Percentiles rank a stretch among this genome's conserved stretches.
phyloP scores from a whole-genome alignment of 371 early-diverging fungal genomes.

The Mortierella sp. region DNA sequence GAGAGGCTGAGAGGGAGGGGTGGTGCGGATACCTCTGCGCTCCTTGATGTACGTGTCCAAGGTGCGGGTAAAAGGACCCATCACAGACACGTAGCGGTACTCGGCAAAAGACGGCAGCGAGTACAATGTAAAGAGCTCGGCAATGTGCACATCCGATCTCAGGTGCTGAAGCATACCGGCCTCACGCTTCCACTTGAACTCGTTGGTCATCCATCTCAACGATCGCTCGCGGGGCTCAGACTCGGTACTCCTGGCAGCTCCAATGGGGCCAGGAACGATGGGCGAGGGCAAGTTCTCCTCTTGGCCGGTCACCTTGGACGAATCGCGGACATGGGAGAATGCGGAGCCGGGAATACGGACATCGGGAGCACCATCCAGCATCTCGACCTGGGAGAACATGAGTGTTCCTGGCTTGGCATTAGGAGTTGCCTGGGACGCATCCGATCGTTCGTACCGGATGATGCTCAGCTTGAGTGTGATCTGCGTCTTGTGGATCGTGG shows the following conservation, averaged over 20 bases:
- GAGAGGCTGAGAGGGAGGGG: not conserved
- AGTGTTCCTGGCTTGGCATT: constrained; percentile 36
- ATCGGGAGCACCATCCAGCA: constrained; percentile 29
- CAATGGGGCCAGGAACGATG: constrained; percentile 34
- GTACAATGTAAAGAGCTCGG: constrained; percentile 38
- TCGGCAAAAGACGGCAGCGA: constrained; percentile 38
- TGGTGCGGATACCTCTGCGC: constrained; percentile 1
- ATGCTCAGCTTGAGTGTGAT: constrained; percentile 53
- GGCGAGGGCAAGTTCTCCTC: constrained; percentile 31
- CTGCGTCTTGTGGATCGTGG: constrained; percentile 40
- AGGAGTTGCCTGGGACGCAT: constrained; percentile 37
- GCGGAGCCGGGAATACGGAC: constrained; percentile 32
- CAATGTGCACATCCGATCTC: constrained; percentile 37
- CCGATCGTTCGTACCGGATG: constrained; percentile 46
- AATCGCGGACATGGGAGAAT: constrained; percentile 52
- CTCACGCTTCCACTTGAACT: constrained; percentile 54
- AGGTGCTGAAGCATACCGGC: constrained; percentile 54
- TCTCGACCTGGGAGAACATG: constrained; percentile 51
- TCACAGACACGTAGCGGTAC: constrained; percentile 53
- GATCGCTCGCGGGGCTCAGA: constrained; percentile 42
- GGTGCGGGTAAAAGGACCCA: constrained; percentile 43
- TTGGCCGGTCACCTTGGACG: constrained; percentile 37
- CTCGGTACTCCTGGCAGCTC: constrained; percentile 28
- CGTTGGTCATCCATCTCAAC: constrained; percentile 52
- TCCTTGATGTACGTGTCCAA: constrained; percentile 41